Evolutionary conservation across 371 early-diverging fungal genomes (phyloP).

Genomic region (Syncephalastrum sp.): DNA sequence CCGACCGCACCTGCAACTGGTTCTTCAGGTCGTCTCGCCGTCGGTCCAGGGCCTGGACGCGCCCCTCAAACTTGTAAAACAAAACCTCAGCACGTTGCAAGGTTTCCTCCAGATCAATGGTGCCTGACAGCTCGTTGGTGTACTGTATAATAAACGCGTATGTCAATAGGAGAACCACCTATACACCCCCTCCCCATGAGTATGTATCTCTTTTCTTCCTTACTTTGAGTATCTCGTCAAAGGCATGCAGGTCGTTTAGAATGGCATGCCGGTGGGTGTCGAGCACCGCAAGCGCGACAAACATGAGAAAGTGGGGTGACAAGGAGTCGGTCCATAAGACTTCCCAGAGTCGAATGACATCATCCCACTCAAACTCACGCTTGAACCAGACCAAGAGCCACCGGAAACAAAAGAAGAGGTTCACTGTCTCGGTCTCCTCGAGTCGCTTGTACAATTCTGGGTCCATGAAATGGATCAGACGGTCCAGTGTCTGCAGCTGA

Average conservation of each 20-base stretch:
- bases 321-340: slow-evolving; percentile 85
- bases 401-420: slow-evolving; percentile 92
- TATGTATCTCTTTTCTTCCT: background rate
- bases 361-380: slow-evolving; percentile 89
- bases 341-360: slow-evolving; percentile 87
- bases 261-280: slow-evolving; percentile 79
- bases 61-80: slow-evolving; percentile 69
- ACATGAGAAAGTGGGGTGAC: slow-evolving; percentile 78
- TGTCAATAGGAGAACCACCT: background rate
- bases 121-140: slow-evolving; percentile 82
- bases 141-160: slow-evolving; percentile 50
- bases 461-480: slow-evolving; percentile 80
- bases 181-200: too few relatives aligned
- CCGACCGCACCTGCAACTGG: slow-evolving; percentile 27
- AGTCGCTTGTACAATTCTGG: slow-evolving; percentile 77
- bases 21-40: slow-evolving; percentile 30
- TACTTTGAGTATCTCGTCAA: slow-evolving; percentile 90
- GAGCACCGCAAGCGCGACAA: slow-evolving; percentile 88
- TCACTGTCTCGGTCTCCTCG: slow-evolving; percentile 74
- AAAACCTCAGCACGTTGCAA: slow-evolving; percentile 79
- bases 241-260: slow-evolving; percentile 69
- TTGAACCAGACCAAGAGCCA: slow-evolving; percentile 97
- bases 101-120: slow-evolving; percentile 73
- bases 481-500: slow-evolving; percentile 74
- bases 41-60: slow-evolving; percentile 54